These are phyloP conservation scores for Plenodomus biglobosus DNA, from an alignment of 2,329 filamentous ascomycete species.

Conservation along the genomic window DNA sequence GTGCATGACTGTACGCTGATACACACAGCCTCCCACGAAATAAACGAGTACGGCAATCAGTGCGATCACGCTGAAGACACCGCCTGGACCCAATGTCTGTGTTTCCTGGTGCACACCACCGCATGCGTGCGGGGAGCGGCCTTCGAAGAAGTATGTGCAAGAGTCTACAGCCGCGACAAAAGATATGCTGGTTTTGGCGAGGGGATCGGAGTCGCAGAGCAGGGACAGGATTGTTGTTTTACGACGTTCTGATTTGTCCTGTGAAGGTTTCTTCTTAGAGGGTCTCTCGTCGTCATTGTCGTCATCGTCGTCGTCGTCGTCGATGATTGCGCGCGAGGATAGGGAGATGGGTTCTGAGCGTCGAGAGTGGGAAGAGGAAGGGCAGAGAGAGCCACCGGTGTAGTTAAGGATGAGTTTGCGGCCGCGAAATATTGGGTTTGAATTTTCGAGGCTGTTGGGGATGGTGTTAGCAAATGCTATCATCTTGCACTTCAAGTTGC, in stretches of 20 bases:
- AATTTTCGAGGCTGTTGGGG: conserved; percentile 55
- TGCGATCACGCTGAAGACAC: conserved; percentile 85
- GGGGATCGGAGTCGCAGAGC: conserved; percentile 83
- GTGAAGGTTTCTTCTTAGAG: conserved; percentile 45
- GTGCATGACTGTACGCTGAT: conserved; percentile 91
- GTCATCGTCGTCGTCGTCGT: conserved; percentile 41
- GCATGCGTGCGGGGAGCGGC: conserved; percentile 83
- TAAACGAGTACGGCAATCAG: conserved; percentile 81
- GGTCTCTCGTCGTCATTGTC: conserved; percentile 42
- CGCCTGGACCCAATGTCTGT: conserved; percentile 66
- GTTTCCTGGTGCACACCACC: conserved; percentile 63
- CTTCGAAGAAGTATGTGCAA: conserved; percentile 95
- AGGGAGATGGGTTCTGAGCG: conserved; percentile 17
- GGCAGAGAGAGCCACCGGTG: conserved; percentile 54
- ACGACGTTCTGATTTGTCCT: conserved; percentile 56
- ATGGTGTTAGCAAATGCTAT: conserved; percentile 14
- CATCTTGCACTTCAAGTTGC: conserved; percentile 3
- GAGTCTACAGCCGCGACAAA: conserved; percentile 90
- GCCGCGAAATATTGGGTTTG: conserved; percentile 60
- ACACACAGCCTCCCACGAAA: conserved; percentile 87
- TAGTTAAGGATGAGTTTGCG: conserved; percentile 62
- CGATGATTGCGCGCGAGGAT: conserved; percentile 44
- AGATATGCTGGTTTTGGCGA: conserved; percentile 69
- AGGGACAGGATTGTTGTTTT: conserved; percentile 89
- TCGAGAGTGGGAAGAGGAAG: conserved; percentile 30